Evolutionary conservation across 2,329 filamentous ascomycete genomes (phyloP), one percentile per base, ranked within the genome.

Genomic region (Ophiocordyceps camponoti-floridani): DNA sequence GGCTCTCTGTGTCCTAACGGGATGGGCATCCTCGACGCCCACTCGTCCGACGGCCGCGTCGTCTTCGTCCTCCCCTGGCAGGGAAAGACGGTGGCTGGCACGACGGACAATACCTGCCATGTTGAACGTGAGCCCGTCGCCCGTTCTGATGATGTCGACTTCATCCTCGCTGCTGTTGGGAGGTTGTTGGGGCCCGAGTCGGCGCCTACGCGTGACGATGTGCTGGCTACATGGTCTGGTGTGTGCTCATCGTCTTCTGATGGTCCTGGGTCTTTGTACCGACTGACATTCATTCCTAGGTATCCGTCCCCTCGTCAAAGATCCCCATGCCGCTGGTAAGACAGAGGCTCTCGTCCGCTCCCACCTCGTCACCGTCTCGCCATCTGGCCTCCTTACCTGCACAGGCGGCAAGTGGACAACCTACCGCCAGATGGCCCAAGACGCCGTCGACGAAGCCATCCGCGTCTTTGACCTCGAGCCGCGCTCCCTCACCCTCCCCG

Each of bases 21-120:
- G 56, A 88, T 89, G 79, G 84, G 84, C 49, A 68, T 91, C 43
- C 84, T 91, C 50, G 84, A 89, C 53, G 83, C 84, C 2, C 73
- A 75, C 38, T 87, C 84, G 3, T 88, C 83, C 1, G 84, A 91
- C 54, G 84, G 84, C n/a, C 77, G 84, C 55, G 84, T 91, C 50
- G 84, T 91, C 54, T 91, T 91, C 68, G 86, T 91, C 60, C 69
- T 91, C 44, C 84, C 84, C 8, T 91, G 84, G 84, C 81, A 89
- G 61, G 84, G 84, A 45, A 84, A 84, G 66, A 89, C 84, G 7
- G 84, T 91, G 48, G 84, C 84, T 43, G 84, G 84, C 52, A 89
- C 84, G 13, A 91, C 84, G 3, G 84, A 91, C 54, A 79, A 78
- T 46, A 77, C 82, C 3, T 82, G 80, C 45, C 64, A 70, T 16